A percentile compares a stretch with the other conserved stretches of the same genome.
phyloP scores from a whole-genome alignment of 352 stramenopile species.

The Phytophthora sansomeana region DNA sequence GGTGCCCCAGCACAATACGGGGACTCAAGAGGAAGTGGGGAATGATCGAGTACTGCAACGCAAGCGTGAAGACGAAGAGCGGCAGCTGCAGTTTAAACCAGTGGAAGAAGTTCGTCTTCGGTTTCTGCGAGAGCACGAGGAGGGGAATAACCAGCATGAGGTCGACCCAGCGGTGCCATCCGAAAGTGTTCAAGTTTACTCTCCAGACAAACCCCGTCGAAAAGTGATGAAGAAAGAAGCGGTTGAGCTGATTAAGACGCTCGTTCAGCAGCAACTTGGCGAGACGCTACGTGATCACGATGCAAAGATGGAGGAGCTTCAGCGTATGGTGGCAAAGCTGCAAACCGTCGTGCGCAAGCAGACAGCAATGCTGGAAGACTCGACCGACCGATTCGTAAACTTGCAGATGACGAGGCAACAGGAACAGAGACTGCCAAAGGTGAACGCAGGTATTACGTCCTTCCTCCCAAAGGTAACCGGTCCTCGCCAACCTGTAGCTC shows the following conservation, averaged over 20 bases:
- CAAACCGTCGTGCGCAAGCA: conserved; percentile 56
- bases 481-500: conserved; percentile 26
- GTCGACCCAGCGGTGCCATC: background rate
- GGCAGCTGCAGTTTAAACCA: conserved; percentile 19
- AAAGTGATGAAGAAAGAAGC: conserved; percentile 66
- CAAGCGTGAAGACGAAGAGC: conserved; percentile 9
- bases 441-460: conserved; percentile 7
- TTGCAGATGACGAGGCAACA: conserved; percentile 21
- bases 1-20: conserved; percentile 2
- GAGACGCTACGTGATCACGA: conserved; percentile 49
- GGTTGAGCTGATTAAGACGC: conserved; percentile 43
- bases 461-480: conserved; percentile 23
- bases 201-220: conserved; percentile 27
- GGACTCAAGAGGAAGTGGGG: conserved; percentile 8
- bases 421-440: conserved; percentile 9
- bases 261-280: conserved; percentile 52
- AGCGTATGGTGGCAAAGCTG: conserved; percentile 48
- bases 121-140: conserved; percentile 8
- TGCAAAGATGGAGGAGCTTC: conserved; percentile 50
- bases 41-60: conserved; percentile 6
- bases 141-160: conserved; percentile 1
- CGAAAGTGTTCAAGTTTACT: background rate
- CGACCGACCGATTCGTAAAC: conserved; percentile 34
- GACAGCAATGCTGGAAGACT: conserved; percentile 45
- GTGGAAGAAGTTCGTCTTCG: conserved; percentile 18